phyloP scores from a whole-genome alignment of 148 eudicot species.

The Rhododendron williamsianum region DNA sequence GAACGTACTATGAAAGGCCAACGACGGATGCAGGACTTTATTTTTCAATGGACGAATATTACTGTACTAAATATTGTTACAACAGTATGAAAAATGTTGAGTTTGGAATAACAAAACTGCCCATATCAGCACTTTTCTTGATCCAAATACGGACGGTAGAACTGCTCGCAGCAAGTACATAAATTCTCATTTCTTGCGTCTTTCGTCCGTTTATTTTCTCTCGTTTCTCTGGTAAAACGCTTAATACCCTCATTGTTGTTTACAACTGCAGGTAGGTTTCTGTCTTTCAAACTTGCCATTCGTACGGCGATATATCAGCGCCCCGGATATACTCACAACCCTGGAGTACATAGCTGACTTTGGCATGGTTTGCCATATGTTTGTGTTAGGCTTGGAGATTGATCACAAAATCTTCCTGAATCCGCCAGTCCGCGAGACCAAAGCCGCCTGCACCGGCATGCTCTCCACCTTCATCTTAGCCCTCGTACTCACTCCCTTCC shows the following conservation, averaged over 20 bases:
- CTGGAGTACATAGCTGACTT: conserved; percentile 59
- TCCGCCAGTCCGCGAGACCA: conserved; percentile 50
- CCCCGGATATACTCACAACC: conserved; percentile 21
- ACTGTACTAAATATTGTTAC: too few species aligned
- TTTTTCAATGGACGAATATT: too few species aligned
- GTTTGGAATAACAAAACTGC: not conserved
- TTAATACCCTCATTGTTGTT: not conserved
- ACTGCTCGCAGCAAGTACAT: not conserved
- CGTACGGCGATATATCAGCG: not conserved
- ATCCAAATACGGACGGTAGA: not conserved
- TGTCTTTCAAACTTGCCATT: conserved; percentile 41
- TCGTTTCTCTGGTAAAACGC: not conserved
- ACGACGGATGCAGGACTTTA: too few species aligned
- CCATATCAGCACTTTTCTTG: not conserved
- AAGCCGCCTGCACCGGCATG: conserved; percentile 58
- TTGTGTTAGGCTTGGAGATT: conserved; percentile 75
- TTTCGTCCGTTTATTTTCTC: not conserved
- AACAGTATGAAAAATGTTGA: too few species aligned
- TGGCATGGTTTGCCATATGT: conserved; percentile 81
- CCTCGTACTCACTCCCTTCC: conserved; percentile 27
- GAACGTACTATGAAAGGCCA: too few species aligned
- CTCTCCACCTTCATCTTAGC: conserved; percentile 55
- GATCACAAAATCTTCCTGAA: conserved; percentile 48
- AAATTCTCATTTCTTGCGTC: not conserved
- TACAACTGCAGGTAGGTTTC: conserved; percentile 65